Evolutionary conservation across 352 stramenopile genomes (phyloP).

Genomic region (Thalassiosira exigua): DNA sequence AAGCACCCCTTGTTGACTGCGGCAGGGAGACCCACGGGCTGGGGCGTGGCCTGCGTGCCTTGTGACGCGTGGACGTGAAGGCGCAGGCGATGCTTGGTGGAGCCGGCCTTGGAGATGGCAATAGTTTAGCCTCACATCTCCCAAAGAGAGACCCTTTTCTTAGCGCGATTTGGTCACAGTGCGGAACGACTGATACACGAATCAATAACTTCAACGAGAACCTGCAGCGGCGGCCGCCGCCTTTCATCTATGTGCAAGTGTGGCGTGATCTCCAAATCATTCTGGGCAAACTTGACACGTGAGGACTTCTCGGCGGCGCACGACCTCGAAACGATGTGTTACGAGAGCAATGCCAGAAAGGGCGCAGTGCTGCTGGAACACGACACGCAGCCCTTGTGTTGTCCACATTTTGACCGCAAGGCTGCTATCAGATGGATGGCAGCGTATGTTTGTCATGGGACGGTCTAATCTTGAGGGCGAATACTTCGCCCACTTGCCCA

Average conservation of each 20-base stretch:
- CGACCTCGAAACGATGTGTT: constrained; percentile 35
- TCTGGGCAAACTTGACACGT: constrained; percentile 19
- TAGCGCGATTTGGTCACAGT: too few relatives aligned
- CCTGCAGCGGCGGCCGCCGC: too few relatives aligned
- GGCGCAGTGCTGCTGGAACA: constrained; percentile 1
- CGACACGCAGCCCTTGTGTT: constrained; percentile 53
- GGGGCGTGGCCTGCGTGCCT: too few relatives aligned
- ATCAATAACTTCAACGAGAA: too few relatives aligned
- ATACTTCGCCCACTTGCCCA: constrained; percentile 43
- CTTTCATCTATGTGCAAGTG: constrained; percentile 48
- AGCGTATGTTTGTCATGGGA: constrained; percentile 17
- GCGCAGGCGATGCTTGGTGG: too few relatives aligned
- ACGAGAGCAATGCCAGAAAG: constrained; percentile 10
- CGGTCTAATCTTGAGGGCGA: constrained; percentile 35
- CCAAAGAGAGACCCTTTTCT: too few relatives aligned
- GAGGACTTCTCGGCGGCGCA: constrained; percentile 41
- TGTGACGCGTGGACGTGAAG: too few relatives aligned
- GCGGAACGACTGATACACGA: too few relatives aligned
- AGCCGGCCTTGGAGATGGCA: too few relatives aligned
- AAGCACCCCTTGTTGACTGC: too few relatives aligned
- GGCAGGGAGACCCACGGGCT: too few relatives aligned
- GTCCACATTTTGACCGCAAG: constrained; percentile 14
- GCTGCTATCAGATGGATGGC: constrained; percentile 20
- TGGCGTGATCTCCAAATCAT: constrained; percentile 25
- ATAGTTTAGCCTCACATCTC: too few relatives aligned